These are phyloP conservation scores for Phoma herbarum DNA, from an alignment of 2,329 filamentous ascomycete genomes.

Conservation along the genomic window DNA sequence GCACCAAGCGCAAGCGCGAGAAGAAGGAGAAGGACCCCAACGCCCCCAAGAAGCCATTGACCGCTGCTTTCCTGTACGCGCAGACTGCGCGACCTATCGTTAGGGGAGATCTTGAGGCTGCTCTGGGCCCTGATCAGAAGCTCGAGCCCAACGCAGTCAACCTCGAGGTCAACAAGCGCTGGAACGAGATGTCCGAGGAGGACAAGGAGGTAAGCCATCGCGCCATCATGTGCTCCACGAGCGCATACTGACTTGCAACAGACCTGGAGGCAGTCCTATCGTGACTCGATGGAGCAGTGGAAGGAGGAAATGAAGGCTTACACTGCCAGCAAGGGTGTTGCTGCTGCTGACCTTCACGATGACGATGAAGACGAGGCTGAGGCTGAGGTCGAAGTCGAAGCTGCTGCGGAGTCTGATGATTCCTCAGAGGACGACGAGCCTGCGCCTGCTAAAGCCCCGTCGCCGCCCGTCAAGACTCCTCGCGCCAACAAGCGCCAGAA, in stretches of 20 bases:
- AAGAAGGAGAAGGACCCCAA: constrained; percentile 81
- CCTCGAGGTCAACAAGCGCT: constrained; percentile 85
- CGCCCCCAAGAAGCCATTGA: constrained; percentile 91
- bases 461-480: constrained; percentile 48
- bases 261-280: constrained; percentile 61
- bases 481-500: constrained; percentile 52
- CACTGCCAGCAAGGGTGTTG: constrained; percentile 56
- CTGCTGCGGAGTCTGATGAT: constrained; percentile 54
- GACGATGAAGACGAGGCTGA: constrained; percentile 50
- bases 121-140: constrained; percentile 68
- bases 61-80: constrained; percentile 95
- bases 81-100: constrained; percentile 86
- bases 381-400: constrained; percentile 45
- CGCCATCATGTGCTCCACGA: not conserved
- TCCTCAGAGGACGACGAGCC: constrained; percentile 45
- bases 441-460: constrained; percentile 47
- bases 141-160: constrained; percentile 87
- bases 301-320: constrained; percentile 65
- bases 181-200: constrained; percentile 76
- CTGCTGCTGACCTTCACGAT: constrained; percentile 56
- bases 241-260: constrained; percentile 16
- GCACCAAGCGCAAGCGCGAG: constrained; percentile 82
- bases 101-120: constrained; percentile 66
- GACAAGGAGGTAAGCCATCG: constrained; percentile 71
- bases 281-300: constrained; percentile 61